These are phyloP conservation scores for Trametes coccinea DNA, from an alignment of 768 basidiomycete genomes.

Conservation along the genomic window DNA sequence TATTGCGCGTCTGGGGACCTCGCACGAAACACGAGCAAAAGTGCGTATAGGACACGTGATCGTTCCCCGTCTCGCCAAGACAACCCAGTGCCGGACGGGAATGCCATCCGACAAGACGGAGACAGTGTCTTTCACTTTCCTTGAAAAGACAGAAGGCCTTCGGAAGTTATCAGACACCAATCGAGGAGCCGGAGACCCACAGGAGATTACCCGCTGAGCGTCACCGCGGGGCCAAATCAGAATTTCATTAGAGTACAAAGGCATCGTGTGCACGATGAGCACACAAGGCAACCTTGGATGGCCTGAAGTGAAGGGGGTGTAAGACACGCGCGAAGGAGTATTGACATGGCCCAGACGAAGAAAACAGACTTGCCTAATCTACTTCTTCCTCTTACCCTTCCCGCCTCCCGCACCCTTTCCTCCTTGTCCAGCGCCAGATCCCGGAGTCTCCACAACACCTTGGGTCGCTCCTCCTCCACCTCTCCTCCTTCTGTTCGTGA, in stretches of 20 bases:
- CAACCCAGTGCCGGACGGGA: neutral
- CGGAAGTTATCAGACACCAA: neutral
- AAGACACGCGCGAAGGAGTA: neutral
- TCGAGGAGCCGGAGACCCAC: neutral
- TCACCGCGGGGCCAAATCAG: neutral
- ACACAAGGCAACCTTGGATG: constrained; percentile 15
- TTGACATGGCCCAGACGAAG: neutral
- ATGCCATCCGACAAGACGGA: neutral
- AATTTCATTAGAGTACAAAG: constrained; percentile 7
- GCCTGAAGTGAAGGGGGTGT: neutral
- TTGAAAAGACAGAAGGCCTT: neutral
- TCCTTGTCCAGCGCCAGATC: constrained; percentile 34
- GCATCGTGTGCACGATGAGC: constrained; percentile 10
- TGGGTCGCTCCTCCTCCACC: constrained; percentile 62
- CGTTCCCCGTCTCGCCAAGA: constrained; percentile 6
- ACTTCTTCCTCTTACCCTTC: constrained; percentile 74
- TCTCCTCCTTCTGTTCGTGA: constrained; percentile 51
- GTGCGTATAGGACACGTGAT: constrained; percentile 5
- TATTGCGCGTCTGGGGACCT: constrained; percentile 13
- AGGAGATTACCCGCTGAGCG: neutral
- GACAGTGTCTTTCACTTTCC: neutral
- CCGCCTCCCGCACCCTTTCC: constrained; percentile 33
- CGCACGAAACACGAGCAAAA: constrained; percentile 11
- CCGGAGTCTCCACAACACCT: constrained; percentile 48
- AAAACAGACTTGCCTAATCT: constrained; percentile 23